Conservation (phyloP, 805 yeast genomes). For the Debaryomyces maramus region DNA sequence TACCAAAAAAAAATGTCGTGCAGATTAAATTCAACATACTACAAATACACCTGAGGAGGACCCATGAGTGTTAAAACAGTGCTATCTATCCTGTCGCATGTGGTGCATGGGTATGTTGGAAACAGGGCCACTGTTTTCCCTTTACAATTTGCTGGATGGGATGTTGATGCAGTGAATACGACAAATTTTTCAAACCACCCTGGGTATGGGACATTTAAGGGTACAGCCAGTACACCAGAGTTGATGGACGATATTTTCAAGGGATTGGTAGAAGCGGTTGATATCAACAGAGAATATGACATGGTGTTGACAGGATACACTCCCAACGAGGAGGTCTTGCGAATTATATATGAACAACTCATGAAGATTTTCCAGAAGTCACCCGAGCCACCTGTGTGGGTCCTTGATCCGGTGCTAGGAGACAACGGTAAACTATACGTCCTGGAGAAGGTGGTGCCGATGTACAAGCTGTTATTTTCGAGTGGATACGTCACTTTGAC, state of each 20-base stretch:
- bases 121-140: slow-evolving; percentile 68
- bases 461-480: slow-evolving; percentile 49
- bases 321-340: slow-evolving; percentile 59
- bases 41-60: neutral
- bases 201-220: slow-evolving; percentile 61
- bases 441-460: slow-evolving; percentile 50
- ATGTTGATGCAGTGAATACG: slow-evolving; percentile 64
- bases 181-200: slow-evolving; percentile 72
- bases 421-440: slow-evolving; percentile 87
- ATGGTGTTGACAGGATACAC: slow-evolving; percentile 79
- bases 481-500: slow-evolving; percentile 48
- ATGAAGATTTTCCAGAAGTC: slow-evolving; percentile 18
- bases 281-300: slow-evolving; percentile 44
- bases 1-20: slow-evolving; percentile 2
- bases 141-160: slow-evolving; percentile 64
- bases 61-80: slow-evolving; percentile 19
- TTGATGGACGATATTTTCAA: slow-evolving; percentile 24
- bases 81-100: slow-evolving; percentile 66
- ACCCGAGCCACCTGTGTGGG: slow-evolving; percentile 45
- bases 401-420: slow-evolving; percentile 90
- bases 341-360: slow-evolving; percentile 45
- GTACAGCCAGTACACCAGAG: slow-evolving; percentile 42
- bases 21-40: slow-evolving; percentile 1
- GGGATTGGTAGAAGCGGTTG: slow-evolving; percentile 38
- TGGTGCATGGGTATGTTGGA: slow-evolving; percentile 73